Base-by-base conservation (phyloP, 257 asterid genomes). In the Solanum acaule region DNA sequence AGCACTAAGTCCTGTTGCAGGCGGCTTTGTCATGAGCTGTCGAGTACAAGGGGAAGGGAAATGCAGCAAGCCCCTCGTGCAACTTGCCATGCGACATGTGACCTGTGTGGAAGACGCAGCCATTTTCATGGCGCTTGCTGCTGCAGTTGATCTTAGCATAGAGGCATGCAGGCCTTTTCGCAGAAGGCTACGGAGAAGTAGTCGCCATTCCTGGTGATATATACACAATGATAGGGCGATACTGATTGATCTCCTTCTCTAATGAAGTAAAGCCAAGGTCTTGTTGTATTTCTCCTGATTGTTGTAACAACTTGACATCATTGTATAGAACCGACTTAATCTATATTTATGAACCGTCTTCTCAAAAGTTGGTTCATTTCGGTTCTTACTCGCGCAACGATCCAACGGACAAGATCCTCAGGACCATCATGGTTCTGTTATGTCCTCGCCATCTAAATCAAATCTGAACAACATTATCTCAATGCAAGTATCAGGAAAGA, bases 91-190 rank as follows among this genome's bases (percentile, higher is more conserved):
- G 96, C 75, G 98, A 56, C 98, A 97, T 16, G 94, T 97, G 84
- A 94, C 98, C 9, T 97, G 98, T 44, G 94, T 97, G 87, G 98
- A 97, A 89, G 99, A 97, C 71, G 99, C 99, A 1, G 99, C 99
- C 70, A 97, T 96, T 33, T 97, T 97, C 88, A 95, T 97, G 99
- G 98, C 99, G 59, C 96, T 96, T 20, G 98, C 98, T 3, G 98
- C 98, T 37, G 99, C 98, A 1, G 99, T 96, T 20, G 98, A 96
- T 92, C 98, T 97, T 42, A 97, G 99, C 86, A 93, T 95, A 8
- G 99, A 95, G 78, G 99, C 98, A 0, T 97, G 98, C 70, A 91
- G 94, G 90, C 98, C 97, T 33, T 97, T 95, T 46, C 95, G 96
- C 22, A 92, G 97, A 89, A 94, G 89, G 96, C 85, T 90, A 34